A percentile compares a stretch with the other conserved stretches of the same genome.
These are phyloP conservation scores for Xylaria sp. DNA, from an alignment of 2,329 filamentous ascomycete species.

Conservation along the genomic window DNA sequence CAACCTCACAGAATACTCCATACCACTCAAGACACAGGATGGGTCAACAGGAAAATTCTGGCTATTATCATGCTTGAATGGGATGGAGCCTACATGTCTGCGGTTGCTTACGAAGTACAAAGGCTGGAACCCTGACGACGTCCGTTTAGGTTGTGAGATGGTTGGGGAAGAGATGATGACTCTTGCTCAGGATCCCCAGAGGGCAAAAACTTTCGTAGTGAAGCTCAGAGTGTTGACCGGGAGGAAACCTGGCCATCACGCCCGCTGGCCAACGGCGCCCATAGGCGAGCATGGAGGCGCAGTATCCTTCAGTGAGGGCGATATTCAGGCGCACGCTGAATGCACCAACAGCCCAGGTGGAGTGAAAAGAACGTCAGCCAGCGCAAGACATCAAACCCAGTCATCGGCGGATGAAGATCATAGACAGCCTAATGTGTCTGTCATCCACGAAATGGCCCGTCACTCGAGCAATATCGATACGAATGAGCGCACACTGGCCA, in stretches of 20 bases:
- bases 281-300: slow-evolving; percentile 39
- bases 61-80: slow-evolving; percentile 63
- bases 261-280: slow-evolving; percentile 46
- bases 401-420: slow-evolving; percentile 18
- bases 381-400: slow-evolving; percentile 6
- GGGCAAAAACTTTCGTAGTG: slow-evolving; percentile 56
- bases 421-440: slow-evolving; percentile 1
- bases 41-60: slow-evolving; percentile 64
- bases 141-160: slow-evolving; percentile 59
- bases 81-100: slow-evolving; percentile 61
- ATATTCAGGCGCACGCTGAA: slow-evolving; percentile 34
- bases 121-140: slow-evolving; percentile 63
- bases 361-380: slow-evolving; percentile 21
- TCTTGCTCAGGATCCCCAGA: slow-evolving; percentile 59
- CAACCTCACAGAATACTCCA: slow-evolving; percentile 58
- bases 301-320: slow-evolving; percentile 23
- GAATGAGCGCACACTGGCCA: not conserved
- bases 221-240: slow-evolving; percentile 62
- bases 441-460: slow-evolving; percentile 12
- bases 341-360: slow-evolving; percentile 34
- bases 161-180: slow-evolving; percentile 61
- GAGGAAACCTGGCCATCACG: slow-evolving; percentile 58
- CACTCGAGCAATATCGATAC: slow-evolving; percentile 5
- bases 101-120: slow-evolving; percentile 64
- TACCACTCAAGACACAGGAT: slow-evolving; percentile 60